Percentiles rank a stretch among this genome's conserved stretches.
Conservation (phyloP, 1,139 yeast species). For the Diutina ranongensis region DNA sequence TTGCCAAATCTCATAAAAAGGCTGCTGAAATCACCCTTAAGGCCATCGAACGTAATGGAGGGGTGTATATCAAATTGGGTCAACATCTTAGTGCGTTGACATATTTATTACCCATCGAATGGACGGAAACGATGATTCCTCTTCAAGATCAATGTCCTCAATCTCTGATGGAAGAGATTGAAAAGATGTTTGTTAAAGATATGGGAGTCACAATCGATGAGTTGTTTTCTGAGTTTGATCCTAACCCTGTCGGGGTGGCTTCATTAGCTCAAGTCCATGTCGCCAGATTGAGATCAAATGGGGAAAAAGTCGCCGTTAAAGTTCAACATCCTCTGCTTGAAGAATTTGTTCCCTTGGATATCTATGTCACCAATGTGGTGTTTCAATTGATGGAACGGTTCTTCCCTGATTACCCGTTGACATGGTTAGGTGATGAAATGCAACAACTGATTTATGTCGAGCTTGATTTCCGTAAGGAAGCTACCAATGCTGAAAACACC, state of each 20-base stretch:
- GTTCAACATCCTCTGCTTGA: slow-evolving; percentile 85
- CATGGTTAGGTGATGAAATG: slow-evolving; percentile 91
- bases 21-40: slow-evolving; percentile 73
- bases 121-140: slow-evolving; percentile 94
- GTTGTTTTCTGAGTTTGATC: slow-evolving; percentile 54
- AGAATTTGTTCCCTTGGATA: slow-evolving; percentile 86
- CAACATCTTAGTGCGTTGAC: slow-evolving; percentile 92
- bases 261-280: slow-evolving; percentile 91
- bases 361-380: slow-evolving; percentile 64
- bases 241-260: slow-evolving; percentile 84
- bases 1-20: slow-evolving; percentile 46
- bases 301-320: slow-evolving; percentile 82
- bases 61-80: slow-evolving; percentile 86
- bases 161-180: slow-evolving; percentile 60
- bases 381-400: slow-evolving; percentile 63
- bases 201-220: slow-evolving; percentile 55
- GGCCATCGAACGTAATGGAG: slow-evolving; percentile 82
- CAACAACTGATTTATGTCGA: slow-evolving; percentile 80
- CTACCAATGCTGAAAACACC: slow-evolving; percentile 64
- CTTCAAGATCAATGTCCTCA: slow-evolving; percentile 85
- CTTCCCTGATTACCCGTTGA: slow-evolving; percentile 87
- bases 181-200: slow-evolving; percentile 54
- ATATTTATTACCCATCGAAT: slow-evolving; percentile 78
- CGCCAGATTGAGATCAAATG: slow-evolving; percentile 50
- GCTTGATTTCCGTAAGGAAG: slow-evolving; percentile 79